A percentile compares a stretch with the other conserved stretches of the same genome.
Evolutionary conservation across 495 filamentous ascomycete genomes (phyloP).

Genomic region (Podospora pseudoanserina): DNA sequence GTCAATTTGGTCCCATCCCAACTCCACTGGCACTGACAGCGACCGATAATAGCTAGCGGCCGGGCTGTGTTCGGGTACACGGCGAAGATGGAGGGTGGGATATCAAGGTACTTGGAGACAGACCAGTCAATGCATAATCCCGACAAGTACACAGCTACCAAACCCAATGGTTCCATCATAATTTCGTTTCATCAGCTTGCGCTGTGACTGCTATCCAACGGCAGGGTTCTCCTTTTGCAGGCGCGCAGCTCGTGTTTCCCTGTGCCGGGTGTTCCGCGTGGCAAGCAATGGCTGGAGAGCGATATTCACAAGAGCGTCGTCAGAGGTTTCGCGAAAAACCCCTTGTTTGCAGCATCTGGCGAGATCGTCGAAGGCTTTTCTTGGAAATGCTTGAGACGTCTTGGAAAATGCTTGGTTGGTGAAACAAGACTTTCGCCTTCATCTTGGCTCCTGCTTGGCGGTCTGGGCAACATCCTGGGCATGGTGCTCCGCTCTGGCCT

Average conservation of each 20-base stretch:
- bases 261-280: constrained; percentile 5
- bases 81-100: background rate
- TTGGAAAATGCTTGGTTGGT: constrained; percentile 18
- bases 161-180: background rate
- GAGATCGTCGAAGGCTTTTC: constrained; percentile 2
- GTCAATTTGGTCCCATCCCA: background rate
- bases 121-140: background rate
- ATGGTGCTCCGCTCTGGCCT: constrained; percentile 27
- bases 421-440: constrained; percentile 21
- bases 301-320: background rate
- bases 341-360: background rate
- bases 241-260: background rate
- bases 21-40: background rate
- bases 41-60: background rate
- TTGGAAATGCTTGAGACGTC: constrained; percentile 6
- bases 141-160: background rate
- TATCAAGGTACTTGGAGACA: background rate
- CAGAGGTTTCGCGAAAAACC: background rate
- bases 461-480: background rate
- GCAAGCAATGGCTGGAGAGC: background rate
- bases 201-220: background rate
- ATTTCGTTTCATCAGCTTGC: constrained; percentile 13
- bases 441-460: background rate
- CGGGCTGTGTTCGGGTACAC: constrained; percentile 8
- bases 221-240: background rate